Conservation (phyloP, 2,329 filamentous ascomycete species). For the Fusarium sp. region DNA sequence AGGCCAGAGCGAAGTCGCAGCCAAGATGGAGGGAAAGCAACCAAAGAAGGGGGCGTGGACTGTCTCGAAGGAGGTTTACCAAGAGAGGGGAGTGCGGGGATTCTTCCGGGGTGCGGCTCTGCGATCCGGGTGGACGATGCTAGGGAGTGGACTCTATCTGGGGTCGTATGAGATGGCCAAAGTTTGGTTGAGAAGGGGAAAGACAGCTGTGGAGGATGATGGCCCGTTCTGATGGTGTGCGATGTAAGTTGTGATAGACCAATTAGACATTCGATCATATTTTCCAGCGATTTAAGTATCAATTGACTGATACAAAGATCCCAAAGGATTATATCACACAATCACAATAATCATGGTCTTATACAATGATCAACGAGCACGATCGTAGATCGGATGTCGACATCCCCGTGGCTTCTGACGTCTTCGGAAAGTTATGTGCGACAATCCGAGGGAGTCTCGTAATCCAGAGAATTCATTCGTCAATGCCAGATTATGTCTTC, state of each 20-base stretch:
- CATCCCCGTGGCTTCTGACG: conserved; percentile 42
- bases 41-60: conserved; percentile 58
- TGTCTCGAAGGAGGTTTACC: conserved; percentile 72
- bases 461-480: not conserved
- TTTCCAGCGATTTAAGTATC: not conserved
- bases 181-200: conserved; percentile 63
- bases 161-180: conserved; percentile 86
- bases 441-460: not conserved
- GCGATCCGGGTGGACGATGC: conserved; percentile 80
- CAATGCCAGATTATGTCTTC: not conserved
- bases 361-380: conserved; percentile 5
- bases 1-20: conserved; percentile 13
- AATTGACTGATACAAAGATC: not conserved
- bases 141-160: conserved; percentile 85
- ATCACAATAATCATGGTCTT: not conserved
- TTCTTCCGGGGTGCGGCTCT: conserved; percentile 81
- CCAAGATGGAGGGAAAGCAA: conserved; percentile 41
- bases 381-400: conserved; percentile 37
- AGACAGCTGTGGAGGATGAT: conserved; percentile 53
- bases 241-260: not conserved
- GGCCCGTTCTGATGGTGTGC: conserved; percentile 28
- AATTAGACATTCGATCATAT: not conserved
- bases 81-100: conserved; percentile 74
- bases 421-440: conserved; percentile 13
- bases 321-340: not conserved